Percentiles rank a stretch among this genome's conserved stretches.
Conservation (phyloP, 805 yeast genomes). For the Komagataella mondaviorum region DNA sequence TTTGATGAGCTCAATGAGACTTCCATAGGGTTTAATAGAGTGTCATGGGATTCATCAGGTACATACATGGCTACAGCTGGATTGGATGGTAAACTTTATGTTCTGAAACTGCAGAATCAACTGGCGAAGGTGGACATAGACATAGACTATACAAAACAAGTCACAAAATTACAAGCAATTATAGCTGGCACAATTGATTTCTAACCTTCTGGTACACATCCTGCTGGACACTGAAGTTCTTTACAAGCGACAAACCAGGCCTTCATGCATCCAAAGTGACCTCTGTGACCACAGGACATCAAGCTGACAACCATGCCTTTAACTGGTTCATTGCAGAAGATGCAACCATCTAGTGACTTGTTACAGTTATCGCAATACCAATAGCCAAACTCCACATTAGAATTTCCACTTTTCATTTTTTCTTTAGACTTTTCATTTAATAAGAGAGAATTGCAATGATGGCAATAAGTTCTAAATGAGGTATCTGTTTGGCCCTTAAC, state of each 20-base stretch:
- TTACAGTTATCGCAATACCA: conserved; percentile 81
- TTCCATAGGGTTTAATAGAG: conserved; percentile 3
- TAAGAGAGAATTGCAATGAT: conserved; percentile 43
- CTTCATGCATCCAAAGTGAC: conserved; percentile 69
- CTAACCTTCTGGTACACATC: conserved; percentile 31
- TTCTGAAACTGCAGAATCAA: conserved; percentile 1
- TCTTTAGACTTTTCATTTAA: conserved; percentile 43
- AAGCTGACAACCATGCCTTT: conserved; percentile 51
- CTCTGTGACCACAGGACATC: conserved; percentile 74
- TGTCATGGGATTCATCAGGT: conserved; percentile 3
- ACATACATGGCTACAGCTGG: conserved; percentile 10
- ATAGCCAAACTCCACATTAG: conserved; percentile 39
- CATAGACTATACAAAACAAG: not conserved
- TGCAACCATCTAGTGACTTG: conserved; percentile 50
- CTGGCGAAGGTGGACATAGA: not conserved
- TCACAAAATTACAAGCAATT: not conserved
- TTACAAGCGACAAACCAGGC: conserved; percentile 61
- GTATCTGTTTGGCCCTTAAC: conserved; percentile 22
- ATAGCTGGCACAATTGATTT: not conserved
- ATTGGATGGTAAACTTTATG: conserved; percentile 9
- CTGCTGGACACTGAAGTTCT: conserved; percentile 70
- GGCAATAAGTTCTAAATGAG: conserved; percentile 43
- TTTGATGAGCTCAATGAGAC: conserved; percentile 6
- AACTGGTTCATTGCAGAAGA: conserved; percentile 66
- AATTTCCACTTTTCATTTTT: conserved; percentile 13